A percentile compares a stretch with the other conserved stretches of the same genome.
Evolutionary conservation across 176 grass and related monocot genomes (phyloP).

Genomic region (Phoenix roebelenii): DNA sequence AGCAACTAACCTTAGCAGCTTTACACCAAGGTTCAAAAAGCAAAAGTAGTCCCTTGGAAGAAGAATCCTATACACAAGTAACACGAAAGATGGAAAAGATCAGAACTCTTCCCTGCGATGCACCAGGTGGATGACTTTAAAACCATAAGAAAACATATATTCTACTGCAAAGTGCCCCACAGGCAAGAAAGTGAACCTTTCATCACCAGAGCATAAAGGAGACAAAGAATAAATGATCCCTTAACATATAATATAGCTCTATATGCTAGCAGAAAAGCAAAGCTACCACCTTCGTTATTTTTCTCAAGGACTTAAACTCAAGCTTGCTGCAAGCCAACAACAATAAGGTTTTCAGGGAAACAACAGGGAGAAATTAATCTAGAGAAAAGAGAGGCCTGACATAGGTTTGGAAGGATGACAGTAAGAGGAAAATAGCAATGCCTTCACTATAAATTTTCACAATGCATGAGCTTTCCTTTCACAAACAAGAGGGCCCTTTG

Average conservation of each 20-base stretch:
- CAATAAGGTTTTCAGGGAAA: too few relatives aligned
- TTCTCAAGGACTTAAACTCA: neutral
- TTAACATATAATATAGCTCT: constrained; percentile 30
- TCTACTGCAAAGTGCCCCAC: constrained; percentile 26
- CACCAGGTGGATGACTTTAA: constrained; percentile 44
- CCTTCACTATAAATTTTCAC: too few relatives aligned
- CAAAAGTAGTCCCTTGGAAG: constrained; percentile 46
- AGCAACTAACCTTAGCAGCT: constrained; percentile 43
- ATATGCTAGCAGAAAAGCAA: neutral
- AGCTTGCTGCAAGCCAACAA: too few relatives aligned
- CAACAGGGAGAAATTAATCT: too few relatives aligned
- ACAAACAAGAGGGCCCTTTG: too few relatives aligned
- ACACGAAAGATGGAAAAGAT: constrained; percentile 21
- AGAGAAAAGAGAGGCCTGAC: too few relatives aligned
- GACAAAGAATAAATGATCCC: constrained; percentile 24
- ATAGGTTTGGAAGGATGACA: too few relatives aligned
- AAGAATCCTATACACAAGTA: constrained; percentile 38
- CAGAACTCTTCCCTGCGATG: constrained; percentile 1
- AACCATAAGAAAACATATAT: constrained; percentile 35
- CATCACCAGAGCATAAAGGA: constrained; percentile 59
- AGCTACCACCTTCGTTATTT: neutral
- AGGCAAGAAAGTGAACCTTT: constrained; percentile 55
- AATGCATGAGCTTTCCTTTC: too few relatives aligned
- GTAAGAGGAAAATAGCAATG: too few relatives aligned
- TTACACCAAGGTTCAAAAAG: constrained; percentile 50